Base-by-base conservation (phyloP, 257 asterid genomes). In the Salvia miltiorrhiza region DNA sequence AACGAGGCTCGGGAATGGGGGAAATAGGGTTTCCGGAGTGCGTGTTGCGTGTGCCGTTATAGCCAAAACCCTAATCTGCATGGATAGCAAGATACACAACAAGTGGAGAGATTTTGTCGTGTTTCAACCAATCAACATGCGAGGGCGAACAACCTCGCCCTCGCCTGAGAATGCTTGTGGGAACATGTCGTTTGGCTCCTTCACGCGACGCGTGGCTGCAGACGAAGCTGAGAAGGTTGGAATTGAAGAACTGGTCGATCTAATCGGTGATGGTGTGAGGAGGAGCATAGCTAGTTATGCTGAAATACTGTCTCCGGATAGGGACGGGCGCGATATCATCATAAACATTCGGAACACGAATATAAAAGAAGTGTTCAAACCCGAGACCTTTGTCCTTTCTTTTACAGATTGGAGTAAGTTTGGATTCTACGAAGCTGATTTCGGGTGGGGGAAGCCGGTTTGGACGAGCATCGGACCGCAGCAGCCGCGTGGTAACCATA, bases 91-190 rank as follows among this genome's bases (percentile, higher is more conserved):
- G 9, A 33, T 7, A 5, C 39, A 33, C 1, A 7, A 8, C 0
- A 33, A 33, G 3, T 4, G 39, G 0, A 33, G 39, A 33, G 39
- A 33, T 7, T 33, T 33, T 1, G 39, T 33, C 39, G 53, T 7
- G 9, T 30, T 47, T 4, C 75, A 71, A 11, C 56, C 78, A 1
- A 65, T 76, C 1, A 73, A 76, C 66, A 60, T 78, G 12, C 23
- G 81, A 16, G 67, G 28, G n/a, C 69, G 74, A 65, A 72, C 76
- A 0, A 14, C 4, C 50, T 62, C 77, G 0, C 58, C 71, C 1
- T 28, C 69, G 17, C 17, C 72, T 5, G 55, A 72, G 9, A 57
- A 81, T 65, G 70, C 69, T 19, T 75, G 76, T n/a, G 63, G 63
- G 63, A 56, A 56, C 26, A 11, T 47, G 8, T 54, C 19, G 0